Base-by-base conservation (phyloP, 768 basidiomycete genomes). In the Boletus rufocinnamomeus region DNA sequence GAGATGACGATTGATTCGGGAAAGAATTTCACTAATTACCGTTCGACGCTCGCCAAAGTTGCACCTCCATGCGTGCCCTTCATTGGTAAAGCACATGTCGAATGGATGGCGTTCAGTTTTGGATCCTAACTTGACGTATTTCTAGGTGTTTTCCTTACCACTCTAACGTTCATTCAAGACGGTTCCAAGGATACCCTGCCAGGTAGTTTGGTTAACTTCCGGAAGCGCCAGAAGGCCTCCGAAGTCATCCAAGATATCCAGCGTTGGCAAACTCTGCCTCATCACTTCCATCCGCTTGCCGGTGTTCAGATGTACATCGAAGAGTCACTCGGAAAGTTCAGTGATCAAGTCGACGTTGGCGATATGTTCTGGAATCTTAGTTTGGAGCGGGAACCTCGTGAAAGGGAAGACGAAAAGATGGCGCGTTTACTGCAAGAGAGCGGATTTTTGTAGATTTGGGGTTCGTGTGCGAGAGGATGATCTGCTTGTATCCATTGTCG, bases 361-460 rank as follows among this genome's bases (percentile, higher is more conserved):
- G 88, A 93, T 57, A 81, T 82, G 62, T 89, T 93, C 72, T 98
- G 95, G 88, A 82, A 86, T 55, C 79, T 91, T 56, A 93, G 91
- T 74, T 77, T 96, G 56, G 86, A 89, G 68, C 81, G 92, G 23
- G 96, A 99, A 71, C 96, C 96, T 21, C 82, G 94, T 60, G 96
- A 99, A 75, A 82, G 93, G 47, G 96, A 98, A 65, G 94, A 96
- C 64, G 96, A 97, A 77, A 93, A 94, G 80, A 95, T 97, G 93
- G 91, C 92, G 10, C 81, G 92, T 49, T 75, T 94, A 58, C 75
- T 94, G 44, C 92, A 94, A 69, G 92, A 94, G 74, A 92, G 89
- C 58, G 92, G 92, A 43, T 94, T 94, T 78, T 75, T 93, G 75
- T 93, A 66, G 69, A 70, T 44, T 9, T 41, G 46, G 51, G 44